phyloP scores from a whole-genome alignment of 177 flowering plant species.

The Vitis hybrid region DNA sequence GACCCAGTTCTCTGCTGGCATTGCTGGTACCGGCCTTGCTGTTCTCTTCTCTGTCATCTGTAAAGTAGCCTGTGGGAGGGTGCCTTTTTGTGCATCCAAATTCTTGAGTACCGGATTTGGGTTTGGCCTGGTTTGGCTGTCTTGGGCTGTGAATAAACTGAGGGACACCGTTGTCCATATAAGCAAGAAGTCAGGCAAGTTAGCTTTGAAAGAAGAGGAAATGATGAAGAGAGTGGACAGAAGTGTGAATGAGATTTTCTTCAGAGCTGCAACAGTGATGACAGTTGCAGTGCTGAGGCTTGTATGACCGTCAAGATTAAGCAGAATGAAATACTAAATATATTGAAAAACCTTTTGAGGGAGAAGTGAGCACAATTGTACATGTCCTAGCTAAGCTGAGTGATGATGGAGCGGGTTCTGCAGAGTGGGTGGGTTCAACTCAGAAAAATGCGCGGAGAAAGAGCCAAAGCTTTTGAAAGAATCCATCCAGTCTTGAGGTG shows the following conservation, averaged over 20 bases:
- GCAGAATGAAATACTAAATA: no score
- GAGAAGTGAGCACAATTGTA: neutral
- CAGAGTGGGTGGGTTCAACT: no score
- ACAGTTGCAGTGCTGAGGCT: conserved; percentile 55
- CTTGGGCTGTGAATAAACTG: conserved; percentile 71
- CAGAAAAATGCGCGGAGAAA: no score
- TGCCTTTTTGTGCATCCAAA: conserved; percentile 57
- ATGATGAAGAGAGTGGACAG: conserved; percentile 51
- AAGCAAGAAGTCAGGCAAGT: conserved; percentile 48
- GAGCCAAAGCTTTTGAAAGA: no score
- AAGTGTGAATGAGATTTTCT: conserved; percentile 59
- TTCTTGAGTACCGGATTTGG: conserved; percentile 65
- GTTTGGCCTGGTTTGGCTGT: conserved; percentile 82
- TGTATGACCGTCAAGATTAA: conserved; percentile 37
- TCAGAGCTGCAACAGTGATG: conserved; percentile 72
- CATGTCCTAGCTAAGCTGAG: neutral
- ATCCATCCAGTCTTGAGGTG: no score
- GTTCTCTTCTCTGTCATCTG: conserved; percentile 60
- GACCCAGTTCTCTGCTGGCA: conserved; percentile 69
- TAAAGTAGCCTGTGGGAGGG: conserved; percentile 48
- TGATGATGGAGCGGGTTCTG: conserved; percentile 1
- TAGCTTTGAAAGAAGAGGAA: conserved; percentile 52
- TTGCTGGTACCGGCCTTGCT: conserved; percentile 91
- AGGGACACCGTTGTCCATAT: conserved; percentile 50
- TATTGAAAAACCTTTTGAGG: no score